phyloP scores from a whole-genome alignment of 2,329 filamentous ascomycete species.

The Stylonectria norvegica region DNA sequence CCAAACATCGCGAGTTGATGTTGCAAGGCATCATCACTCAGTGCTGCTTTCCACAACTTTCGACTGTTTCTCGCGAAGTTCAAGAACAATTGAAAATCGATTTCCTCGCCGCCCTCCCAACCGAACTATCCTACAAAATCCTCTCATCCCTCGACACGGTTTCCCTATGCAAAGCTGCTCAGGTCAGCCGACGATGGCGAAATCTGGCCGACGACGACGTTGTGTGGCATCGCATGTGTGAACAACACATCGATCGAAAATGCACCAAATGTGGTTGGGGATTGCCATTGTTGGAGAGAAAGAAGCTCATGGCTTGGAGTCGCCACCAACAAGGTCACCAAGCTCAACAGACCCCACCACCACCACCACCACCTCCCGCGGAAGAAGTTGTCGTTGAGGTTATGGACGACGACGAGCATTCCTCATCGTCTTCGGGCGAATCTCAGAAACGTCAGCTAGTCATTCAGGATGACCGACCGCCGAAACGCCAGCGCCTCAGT shows the following conservation, averaged over 20 bases:
- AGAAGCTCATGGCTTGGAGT: conserved; percentile 81
- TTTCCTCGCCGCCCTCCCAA: conserved; percentile 82
- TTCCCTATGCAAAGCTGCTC: conserved; percentile 91
- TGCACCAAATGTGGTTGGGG: conserved; percentile 97
- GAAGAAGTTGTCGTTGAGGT: conserved; percentile 22
- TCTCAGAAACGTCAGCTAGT: conserved; percentile 35
- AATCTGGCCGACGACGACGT: conserved; percentile 93
- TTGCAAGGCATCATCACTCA: conserved; percentile 93
- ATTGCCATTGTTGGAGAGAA: conserved; percentile 82
- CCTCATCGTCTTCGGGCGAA: conserved; percentile 13
- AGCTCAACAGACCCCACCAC: no score
- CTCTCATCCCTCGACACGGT: conserved; percentile 89
- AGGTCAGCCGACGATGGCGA: conserved; percentile 87
- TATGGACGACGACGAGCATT: conserved; percentile 20
- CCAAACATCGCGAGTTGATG: conserved; percentile 94
- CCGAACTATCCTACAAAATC: conserved; percentile 90
- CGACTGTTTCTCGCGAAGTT: conserved; percentile 84
- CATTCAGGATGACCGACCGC: conserved; percentile 27
- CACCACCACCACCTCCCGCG: no score
- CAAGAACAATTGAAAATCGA: conserved; percentile 97
- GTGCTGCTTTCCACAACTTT: conserved; percentile 96
- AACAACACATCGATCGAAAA: conserved; percentile 91
- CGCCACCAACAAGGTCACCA: conserved; percentile 69
- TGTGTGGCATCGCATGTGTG: conserved; percentile 96
- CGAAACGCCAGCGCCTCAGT: conserved; percentile 35